phyloP scores from a whole-genome alignment of 805 yeast genomes.

The Candida palmyrensis region DNA sequence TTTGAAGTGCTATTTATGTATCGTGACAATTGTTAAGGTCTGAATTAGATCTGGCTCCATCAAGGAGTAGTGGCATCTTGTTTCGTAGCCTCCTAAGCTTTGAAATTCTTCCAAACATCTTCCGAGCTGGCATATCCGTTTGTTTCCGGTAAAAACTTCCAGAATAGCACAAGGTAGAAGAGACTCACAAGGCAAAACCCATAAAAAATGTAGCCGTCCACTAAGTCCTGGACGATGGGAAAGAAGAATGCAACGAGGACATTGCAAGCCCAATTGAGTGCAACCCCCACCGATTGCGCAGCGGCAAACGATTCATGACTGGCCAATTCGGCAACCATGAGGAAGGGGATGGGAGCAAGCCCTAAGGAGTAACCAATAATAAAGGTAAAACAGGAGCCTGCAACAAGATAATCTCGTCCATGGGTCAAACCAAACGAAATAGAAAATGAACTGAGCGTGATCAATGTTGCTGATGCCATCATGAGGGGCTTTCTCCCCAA shows the following conservation, averaged over 20 bases:
- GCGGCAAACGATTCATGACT: conserved; percentile 25
- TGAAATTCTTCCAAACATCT: conserved; percentile 23
- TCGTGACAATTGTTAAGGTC: no score
- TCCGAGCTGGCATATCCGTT: conserved; percentile 17
- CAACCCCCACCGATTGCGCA: conserved; percentile 33
- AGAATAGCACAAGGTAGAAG: conserved; percentile 14
- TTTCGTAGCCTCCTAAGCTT: no score
- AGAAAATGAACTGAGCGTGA: conserved; percentile 18
- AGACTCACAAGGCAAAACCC: conserved; percentile 19
- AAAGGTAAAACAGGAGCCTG: conserved; percentile 26
- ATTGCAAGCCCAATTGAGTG: conserved; percentile 30
- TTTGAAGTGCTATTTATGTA: no score
- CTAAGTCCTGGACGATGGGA: conserved; percentile 19
- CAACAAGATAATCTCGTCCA: conserved; percentile 12
- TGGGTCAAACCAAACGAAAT: conserved; percentile 21
- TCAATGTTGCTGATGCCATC: conserved; percentile 16
- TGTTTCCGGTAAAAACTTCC: conserved; percentile 29
- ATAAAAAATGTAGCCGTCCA: conserved; percentile 26
- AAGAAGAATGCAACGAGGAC: conserved; percentile 28
- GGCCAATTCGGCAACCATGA: conserved; percentile 33
- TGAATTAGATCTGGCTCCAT: no score
- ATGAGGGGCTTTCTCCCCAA: conserved; percentile 59
- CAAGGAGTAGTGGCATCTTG: no score
- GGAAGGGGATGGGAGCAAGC: conserved; percentile 32
- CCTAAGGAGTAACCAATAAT: conserved; percentile 31